Base-by-base conservation (phyloP, 495 filamentous ascomycete species). In the Pyrenula aspistea region DNA sequence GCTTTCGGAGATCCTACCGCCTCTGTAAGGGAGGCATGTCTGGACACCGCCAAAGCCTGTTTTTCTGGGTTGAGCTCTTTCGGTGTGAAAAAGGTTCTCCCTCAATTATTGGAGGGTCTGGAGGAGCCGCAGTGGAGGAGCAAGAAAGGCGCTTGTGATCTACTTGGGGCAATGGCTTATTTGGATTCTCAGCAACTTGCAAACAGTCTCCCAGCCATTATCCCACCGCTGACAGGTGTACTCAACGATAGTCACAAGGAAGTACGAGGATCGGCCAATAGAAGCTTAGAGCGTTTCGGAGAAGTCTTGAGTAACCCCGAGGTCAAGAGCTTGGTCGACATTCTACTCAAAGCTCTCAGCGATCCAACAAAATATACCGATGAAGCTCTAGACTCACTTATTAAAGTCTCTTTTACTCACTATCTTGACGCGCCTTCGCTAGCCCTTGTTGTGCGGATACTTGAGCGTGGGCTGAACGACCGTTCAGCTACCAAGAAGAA, bases 281-380 rank as follows among this genome's bases (percentile, higher is more conserved):
- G 92, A 62, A 95, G 89, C 71, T 78, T 98, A 66, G 91, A 98
- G 73, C 85, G 93, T 21, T 98, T 98, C 70, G 93, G 93, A 53
- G 93, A 98, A 60, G 94, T 98, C 57, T 97, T 98, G 70, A 93
- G 82, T 72, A 97, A 97, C 67, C 93, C 93, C 11, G 93, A 98
- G 67, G 87, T 98, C 61, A 95, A 95, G 77, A 78, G 83, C 58
- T 72, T 96, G 25, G 93, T 96, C 55, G 82, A 84, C 59, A 87
- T 96, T 47, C 77, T 98, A 8, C 83, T 98, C 56, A 97, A 97
- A 72, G 94, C 93, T 49, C 79, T 98, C 55, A 96, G 92, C 64
- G 93, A 98, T 66, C 92, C 93, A 0, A 97, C 94, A 2, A 98
- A 95, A 66, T 88, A 95, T 70, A 98, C 93, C 0, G 93, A 98